These are phyloP conservation scores for Arabidopsis thaliana DNA, from an alignment of 345 rosid genomes.

Conservation along the genomic window DNA sequence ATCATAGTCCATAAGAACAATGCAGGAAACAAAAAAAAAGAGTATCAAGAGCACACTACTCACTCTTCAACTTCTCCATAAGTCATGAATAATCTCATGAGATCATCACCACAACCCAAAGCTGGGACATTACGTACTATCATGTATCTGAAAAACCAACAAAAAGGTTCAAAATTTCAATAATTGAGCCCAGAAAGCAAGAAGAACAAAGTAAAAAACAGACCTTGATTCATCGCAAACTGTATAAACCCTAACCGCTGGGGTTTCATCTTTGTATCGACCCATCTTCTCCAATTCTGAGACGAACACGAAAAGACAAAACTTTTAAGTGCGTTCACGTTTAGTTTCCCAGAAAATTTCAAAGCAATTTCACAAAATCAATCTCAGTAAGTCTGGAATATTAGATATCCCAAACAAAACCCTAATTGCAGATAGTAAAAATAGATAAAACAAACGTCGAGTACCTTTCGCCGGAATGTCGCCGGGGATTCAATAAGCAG, in stretches of 20 bases:
- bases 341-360: too few relatives aligned
- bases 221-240: conserved; percentile 89
- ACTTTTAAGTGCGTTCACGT: too few relatives aligned
- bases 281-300: conserved; percentile 47
- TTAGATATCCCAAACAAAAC: background rate
- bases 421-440: background rate
- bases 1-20: background rate
- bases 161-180: conserved; percentile 25
- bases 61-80: conserved; percentile 93
- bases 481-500: too few relatives aligned
- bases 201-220: background rate
- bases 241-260: conserved; percentile 81
- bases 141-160: conserved; percentile 57
- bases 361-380: background rate
- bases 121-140: conserved; percentile 88
- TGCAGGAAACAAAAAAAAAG: background rate
- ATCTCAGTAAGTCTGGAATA: background rate
- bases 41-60: conserved; percentile 12
- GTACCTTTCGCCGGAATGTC: too few relatives aligned
- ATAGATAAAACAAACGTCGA: background rate
- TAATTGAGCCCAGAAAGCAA: background rate
- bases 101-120: conserved; percentile 91
- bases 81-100: conserved; percentile 66
- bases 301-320: background rate
- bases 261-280: conserved; percentile 63